Base-by-base conservation (phyloP, 371 early-diverging fungal genomes). In the Furculomyces boomerangus region DNA sequence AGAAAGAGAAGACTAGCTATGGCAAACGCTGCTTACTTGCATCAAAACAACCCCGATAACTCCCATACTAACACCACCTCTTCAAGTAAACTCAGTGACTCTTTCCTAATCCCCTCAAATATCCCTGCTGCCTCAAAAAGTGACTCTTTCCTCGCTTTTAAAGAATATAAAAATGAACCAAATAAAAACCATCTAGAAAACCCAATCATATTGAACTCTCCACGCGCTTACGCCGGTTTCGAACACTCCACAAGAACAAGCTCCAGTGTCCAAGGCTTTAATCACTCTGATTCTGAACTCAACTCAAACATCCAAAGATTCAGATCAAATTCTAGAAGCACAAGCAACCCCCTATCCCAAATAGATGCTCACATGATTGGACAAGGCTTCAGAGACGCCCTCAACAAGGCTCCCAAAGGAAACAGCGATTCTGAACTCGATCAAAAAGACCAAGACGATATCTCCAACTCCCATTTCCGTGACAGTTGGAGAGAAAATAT, bases 331-430 rank as follows among this genome's bases (percentile, higher is more conserved):
- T n/a, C n/a, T n/a, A n/a, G n/a, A n/a, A 20, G 43, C 43, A 10
- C 43, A 5, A 43, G 3, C 3, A 43, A 43, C 22, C 43, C 25
- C 3, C 37, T 51, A 28, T 51, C 52, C 2, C 10, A 25, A 18
- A 51, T 32, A 18, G 52, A 51, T 35, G 52, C 52, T 20, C 29
- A 51, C 5, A 14, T 32, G 8, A 51, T 51, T 51, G 24, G 52
- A 7, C 31, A 51, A 26, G 37, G 32, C 30, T 51, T 51, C 37
- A 30, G 52, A 30, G 32, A 51, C 14, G 52, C 52, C 14, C 22
- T 51, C 8, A 37, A 51, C 25, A 51, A 35, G 7, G 18, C 52
- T 20, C 30, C 35, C 2, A 32, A 3, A 30, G 30, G n/a, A 7
- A 16, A 13, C 8, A 25, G 25, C 14, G 37, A 31, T 22, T 28